Percentiles rank a stretch among this genome's conserved stretches.
Conservation (phyloP, 2,329 filamentous ascomycete species). For the Claviceps citrina region DNA sequence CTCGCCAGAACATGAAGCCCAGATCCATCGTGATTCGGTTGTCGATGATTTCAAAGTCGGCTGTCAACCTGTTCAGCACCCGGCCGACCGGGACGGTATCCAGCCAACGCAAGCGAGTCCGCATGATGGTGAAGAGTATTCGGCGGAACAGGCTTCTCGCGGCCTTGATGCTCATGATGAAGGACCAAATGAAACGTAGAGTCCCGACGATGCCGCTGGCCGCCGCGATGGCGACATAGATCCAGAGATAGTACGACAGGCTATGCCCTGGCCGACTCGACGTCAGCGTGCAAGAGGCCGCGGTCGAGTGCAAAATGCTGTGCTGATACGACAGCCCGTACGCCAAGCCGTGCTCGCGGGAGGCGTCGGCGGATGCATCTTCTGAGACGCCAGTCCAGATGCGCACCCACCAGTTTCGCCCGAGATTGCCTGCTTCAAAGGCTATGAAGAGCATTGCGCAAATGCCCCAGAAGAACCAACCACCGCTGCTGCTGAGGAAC, state of each 20-base stretch:
- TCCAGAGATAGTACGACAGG: slow-evolving; percentile 47
- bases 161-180: slow-evolving; percentile 49
- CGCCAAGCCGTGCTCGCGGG: slow-evolving; percentile 21
- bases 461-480: slow-evolving; percentile 42
- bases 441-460: slow-evolving; percentile 38
- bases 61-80: slow-evolving; percentile 62
- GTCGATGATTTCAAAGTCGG: slow-evolving; percentile 63
- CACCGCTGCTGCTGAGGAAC: slow-evolving; percentile 54
- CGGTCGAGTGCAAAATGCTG: slow-evolving; percentile 25
- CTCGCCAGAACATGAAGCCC: slow-evolving; percentile 41
- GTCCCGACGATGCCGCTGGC: slow-evolving; percentile 43
- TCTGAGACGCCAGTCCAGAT: slow-evolving; percentile 38
- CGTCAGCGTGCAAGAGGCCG: slow-evolving; percentile 12
- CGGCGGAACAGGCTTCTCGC: slow-evolving; percentile 53
- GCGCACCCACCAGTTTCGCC: slow-evolving; percentile 47
- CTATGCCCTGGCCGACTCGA: slow-evolving; percentile 18
- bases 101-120: slow-evolving; percentile 62
- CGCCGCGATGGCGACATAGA: slow-evolving; percentile 50
- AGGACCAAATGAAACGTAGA: slow-evolving; percentile 47
- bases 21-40: slow-evolving; percentile 49
- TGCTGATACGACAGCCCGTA: slow-evolving; percentile 34
- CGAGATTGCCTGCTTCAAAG: slow-evolving; percentile 39
- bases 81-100: slow-evolving; percentile 66
- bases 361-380: slow-evolving; percentile 1
- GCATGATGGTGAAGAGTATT: slow-evolving; percentile 51